Base-by-base conservation (phyloP, 2,329 filamentous ascomycete genomes). In the Cladosporium sphaerospermum region DNA sequence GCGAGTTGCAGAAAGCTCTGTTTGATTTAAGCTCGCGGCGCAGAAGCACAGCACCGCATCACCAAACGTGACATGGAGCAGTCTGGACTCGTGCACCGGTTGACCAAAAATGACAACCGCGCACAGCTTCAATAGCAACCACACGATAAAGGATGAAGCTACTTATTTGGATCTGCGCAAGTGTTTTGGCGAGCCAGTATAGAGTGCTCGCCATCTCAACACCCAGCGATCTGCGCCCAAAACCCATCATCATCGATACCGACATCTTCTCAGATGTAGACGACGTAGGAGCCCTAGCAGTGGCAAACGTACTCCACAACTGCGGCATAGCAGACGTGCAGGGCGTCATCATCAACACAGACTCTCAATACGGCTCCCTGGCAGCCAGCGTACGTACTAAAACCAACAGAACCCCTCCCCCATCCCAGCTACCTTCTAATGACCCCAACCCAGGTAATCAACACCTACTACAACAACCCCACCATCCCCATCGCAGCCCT, bases 231-330 rank as follows among this genome's bases (percentile, higher is more conserved):
- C n/a, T 44, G 32, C 39, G 31, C n/a, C 11, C 43, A 14, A 80
- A 80, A 60, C 75, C 75, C 4, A 70, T 75, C 52, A 79, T 77
- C 51, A 55, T 62, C 45, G 58, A 62, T 31, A 59, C 57, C 19
- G 58, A 61, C 14, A 53, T 62, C 34, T 55, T 57, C 46, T 46
- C 51, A 9, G 59, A 62, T 36, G 59, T 59, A 3, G 59, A 62
- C 48, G 59, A 62, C 39, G 54, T 61, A 4, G 59, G 59, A 10
- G 59, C 60, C 3, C 41, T 62, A 9, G 56, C 60, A 9, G 41
- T 61, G 9, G 59, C 59, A 18, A 62, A 62, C 37, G 47, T 57
- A 5, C 46, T 62, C 1, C 56, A 59, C 33, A 60, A 57, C 11
- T 61, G 56, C 28, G 59, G 59, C 10, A 51, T 56, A 10, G 55